Evolutionary conservation across 116 monocot genomes (phyloP).

Genomic region (Iris pallida): DNA sequence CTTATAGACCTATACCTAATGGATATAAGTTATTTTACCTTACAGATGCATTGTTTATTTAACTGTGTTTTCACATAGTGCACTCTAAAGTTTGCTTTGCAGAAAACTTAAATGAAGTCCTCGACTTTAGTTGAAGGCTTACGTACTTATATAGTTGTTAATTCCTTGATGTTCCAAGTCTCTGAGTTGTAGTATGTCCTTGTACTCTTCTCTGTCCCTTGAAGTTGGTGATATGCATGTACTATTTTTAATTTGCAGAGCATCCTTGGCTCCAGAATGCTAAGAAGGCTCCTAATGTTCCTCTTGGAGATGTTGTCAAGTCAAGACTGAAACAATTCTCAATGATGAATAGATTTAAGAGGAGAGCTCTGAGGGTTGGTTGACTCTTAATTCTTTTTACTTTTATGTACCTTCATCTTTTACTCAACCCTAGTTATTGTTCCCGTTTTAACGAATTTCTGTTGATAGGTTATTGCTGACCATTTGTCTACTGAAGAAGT

Average conservation of each 20-base stretch:
- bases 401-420: background rate
- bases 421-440: background rate
- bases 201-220: background rate
- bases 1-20: too few species aligned
- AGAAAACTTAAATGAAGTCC: too few species aligned
- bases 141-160: too few species aligned
- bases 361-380: conserved; percentile 38
- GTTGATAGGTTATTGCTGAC: conserved; percentile 58
- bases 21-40: too few species aligned
- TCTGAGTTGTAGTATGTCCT: too few species aligned
- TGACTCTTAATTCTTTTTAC: background rate
- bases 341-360: conserved; percentile 52
- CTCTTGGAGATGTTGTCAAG: conserved; percentile 53
- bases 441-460: background rate
- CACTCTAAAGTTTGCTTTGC: too few species aligned
- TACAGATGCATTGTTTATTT: too few species aligned
- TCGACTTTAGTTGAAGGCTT: too few species aligned
- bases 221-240: too few species aligned
- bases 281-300: conserved; percentile 54
- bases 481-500: conserved; percentile 64
- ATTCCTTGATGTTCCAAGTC: too few species aligned
- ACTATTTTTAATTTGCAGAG: conserved; percentile 8
- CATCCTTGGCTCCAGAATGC: conserved; percentile 58
- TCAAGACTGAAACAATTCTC: conserved; percentile 55
- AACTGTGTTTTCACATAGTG: too few species aligned